Conservation (phyloP, 1,284 basidiomycete genomes). For the Cryptococcus amylolentus region DNA sequence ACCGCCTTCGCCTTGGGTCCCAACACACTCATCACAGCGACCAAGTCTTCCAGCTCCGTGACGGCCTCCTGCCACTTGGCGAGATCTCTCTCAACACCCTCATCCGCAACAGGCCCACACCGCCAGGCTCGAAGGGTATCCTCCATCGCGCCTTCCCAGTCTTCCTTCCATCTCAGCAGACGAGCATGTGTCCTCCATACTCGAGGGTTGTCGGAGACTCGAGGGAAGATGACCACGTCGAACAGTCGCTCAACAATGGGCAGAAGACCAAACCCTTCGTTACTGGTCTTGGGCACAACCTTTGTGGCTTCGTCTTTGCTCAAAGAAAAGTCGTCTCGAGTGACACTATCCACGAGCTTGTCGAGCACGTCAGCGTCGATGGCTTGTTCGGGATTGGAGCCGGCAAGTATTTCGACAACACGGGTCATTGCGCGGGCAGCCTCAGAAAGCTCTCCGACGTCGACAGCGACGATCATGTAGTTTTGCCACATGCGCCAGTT, state of each 20-base stretch:
- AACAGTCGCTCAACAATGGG: constrained; percentile 65
- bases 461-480: constrained; percentile 91
- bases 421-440: constrained; percentile 77
- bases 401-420: constrained; percentile 70
- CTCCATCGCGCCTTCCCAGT: constrained; percentile 72
- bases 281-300: constrained; percentile 50
- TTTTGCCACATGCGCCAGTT: constrained; percentile 99
- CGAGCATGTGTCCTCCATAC: constrained; percentile 77
- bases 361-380: constrained; percentile 85
- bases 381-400: constrained; percentile 59
- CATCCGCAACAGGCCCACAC: constrained; percentile 63
- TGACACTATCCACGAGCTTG: constrained; percentile 79
- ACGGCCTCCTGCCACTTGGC: constrained; percentile 68
- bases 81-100: constrained; percentile 62
- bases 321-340: constrained; percentile 54
- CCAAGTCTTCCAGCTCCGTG: constrained; percentile 73
- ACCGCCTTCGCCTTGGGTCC: constrained; percentile 59
- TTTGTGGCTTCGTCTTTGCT: constrained; percentile 39
- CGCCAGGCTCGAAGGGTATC: constrained; percentile 82
- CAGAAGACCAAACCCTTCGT: constrained; percentile 65
- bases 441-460: constrained; percentile 87
- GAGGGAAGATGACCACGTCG: constrained; percentile 70
- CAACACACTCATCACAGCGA: constrained; percentile 76
- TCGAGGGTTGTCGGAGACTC: constrained; percentile 65
- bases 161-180: constrained; percentile 67